Base-by-base conservation (phyloP, 2,329 filamentous ascomycete species). In the Drechslerella stenobrocha region DNA sequence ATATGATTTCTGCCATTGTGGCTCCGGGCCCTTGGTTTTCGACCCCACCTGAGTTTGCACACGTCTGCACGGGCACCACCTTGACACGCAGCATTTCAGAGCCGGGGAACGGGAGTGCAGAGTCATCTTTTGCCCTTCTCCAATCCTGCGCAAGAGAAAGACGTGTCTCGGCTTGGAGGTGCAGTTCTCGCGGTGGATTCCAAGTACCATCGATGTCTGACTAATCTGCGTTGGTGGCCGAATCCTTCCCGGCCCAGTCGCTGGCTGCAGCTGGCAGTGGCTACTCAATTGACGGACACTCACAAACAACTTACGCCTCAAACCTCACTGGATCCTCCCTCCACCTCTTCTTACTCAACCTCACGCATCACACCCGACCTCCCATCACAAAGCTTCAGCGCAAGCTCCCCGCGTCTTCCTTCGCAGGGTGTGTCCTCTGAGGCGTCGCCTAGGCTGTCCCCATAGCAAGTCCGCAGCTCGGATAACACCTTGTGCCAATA, bases 1-100 rank as follows among this genome's bases (percentile, higher is more conserved):
- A 66, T 55, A 20, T 42, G 37, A 42, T 20, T 66, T 66, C 53
- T 66, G 61, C 61, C 61, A 66, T 66, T 66, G 59, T 66, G 61
- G 61, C 61, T 42, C 47, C 47, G 32, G 40, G 61, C 50, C 32
- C 48, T 66, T 53, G 61, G 48, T 66, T 55, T 66, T 59, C 24
- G 55, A 66, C 61, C 61, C 61, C 61, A 66, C 61, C 61, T 53
- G 44, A 34, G 52, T 59, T 66, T 66, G 44, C 13, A 37, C n/a
- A n/a, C 24, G 22, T 18, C 26, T 44, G 20, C 34, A 15, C 48
- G 34, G 22, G 15, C 48, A 20, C 28, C 44, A 56, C 30, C 35
- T 30, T 24, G 53, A 18, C 32, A 48, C 35, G 44, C 30, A 59
- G 46, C 20, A 32, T 32, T 50, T 50, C 32, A 18, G 32, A 59